Conservation (phyloP, 164 flowering plant genomes). For the Houttuynia cordata region DNA sequence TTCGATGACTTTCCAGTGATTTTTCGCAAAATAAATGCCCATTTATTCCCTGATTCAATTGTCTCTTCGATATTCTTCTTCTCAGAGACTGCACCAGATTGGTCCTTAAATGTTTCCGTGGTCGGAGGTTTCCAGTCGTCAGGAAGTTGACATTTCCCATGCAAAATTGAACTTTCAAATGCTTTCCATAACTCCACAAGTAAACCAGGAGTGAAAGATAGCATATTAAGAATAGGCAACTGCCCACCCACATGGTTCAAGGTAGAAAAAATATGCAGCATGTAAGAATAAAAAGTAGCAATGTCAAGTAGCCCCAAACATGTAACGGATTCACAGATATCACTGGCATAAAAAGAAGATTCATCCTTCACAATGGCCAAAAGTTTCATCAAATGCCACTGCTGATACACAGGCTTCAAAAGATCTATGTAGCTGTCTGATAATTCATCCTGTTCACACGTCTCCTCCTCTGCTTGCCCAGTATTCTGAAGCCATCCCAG, state of each 20-base stretch:
- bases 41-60: conserved; percentile 57
- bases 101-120: background rate
- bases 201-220: conserved; percentile 86
- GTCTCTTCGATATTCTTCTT: conserved; percentile 28
- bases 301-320: conserved; percentile 50
- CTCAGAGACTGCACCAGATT: conserved; percentile 20
- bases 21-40: conserved; percentile 60
- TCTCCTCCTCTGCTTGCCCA: conserved; percentile 26
- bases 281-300: conserved; percentile 54
- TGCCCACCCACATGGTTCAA: conserved; percentile 49
- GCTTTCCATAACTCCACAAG: conserved; percentile 51
- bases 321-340: conserved; percentile 6
- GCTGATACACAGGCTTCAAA: conserved; percentile 65
- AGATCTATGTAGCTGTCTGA: conserved; percentile 41
- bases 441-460: conserved; percentile 17
- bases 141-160: conserved; percentile 5
- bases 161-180: conserved; percentile 44
- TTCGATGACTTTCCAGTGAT: conserved; percentile 54
- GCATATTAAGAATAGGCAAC: conserved; percentile 75
- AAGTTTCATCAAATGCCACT: conserved; percentile 77
- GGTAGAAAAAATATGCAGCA: conserved; percentile 59
- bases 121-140: too few species aligned
- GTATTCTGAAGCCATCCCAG: conserved; percentile 30
- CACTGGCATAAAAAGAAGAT: conserved; percentile 7
- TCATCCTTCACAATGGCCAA: conserved; percentile 26